phyloP scores from a whole-genome alignment of 257 asterid species.

The Gentiana macrophylla region DNA sequence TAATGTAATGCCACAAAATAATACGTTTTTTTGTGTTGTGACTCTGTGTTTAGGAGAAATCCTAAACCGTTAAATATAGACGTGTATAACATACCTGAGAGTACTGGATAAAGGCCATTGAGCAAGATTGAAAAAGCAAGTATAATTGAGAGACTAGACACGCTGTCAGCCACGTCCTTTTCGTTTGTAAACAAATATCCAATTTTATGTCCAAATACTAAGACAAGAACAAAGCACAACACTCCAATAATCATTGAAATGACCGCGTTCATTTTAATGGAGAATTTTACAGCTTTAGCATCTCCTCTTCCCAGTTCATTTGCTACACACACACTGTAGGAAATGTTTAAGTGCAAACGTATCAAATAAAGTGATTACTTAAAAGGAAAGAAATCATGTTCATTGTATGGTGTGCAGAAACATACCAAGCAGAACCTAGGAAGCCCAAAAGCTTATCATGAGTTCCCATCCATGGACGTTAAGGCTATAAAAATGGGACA shows the following conservation, averaged over 20 bases:
- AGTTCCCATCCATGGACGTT: constrained; percentile 79
- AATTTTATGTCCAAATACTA: constrained; percentile 37
- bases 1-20: too few species aligned
- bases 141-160: constrained; percentile 44
- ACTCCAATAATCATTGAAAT: constrained; percentile 37
- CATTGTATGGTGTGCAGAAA: not conserved
- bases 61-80: too few species aligned
- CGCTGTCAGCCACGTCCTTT: constrained; percentile 30
- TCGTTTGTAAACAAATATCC: constrained; percentile 51
- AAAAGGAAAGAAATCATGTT: not conserved
- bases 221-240: constrained; percentile 35
- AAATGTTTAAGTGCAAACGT: not conserved
- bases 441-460: constrained; percentile 73
- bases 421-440: constrained; percentile 79
- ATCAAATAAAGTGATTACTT: not conserved
- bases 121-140: constrained; percentile 64
- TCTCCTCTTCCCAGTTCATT: constrained; percentile 68
- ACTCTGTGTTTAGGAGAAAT: too few species aligned
- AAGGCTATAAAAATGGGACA: constrained; percentile 33
- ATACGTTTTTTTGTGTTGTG: too few species aligned
- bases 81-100: constrained; percentile 35
- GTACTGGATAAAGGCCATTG: constrained; percentile 54
- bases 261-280: constrained; percentile 3
- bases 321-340: constrained; percentile 61
- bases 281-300: constrained; percentile 1